Evolutionary conservation across 2,329 filamentous ascomycete species (phyloP).

Genomic region (Talaromyces sp.): DNA sequence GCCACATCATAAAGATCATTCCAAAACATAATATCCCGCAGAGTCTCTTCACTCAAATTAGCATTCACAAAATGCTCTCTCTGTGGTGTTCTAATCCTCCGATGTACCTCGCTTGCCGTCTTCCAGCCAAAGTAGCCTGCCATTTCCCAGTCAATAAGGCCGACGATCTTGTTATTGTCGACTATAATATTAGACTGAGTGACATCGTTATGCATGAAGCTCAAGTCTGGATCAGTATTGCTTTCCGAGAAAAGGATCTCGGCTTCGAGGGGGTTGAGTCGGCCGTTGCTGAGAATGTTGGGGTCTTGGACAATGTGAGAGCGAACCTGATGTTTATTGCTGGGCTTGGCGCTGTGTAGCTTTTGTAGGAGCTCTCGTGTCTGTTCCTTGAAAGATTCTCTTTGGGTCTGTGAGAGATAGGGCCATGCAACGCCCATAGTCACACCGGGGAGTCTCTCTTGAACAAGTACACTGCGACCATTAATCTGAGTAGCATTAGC

Average conservation of each 20-base stretch:
- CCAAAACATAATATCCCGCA: neutral
- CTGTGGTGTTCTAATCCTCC: conserved; percentile 16
- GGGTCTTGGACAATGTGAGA: neutral
- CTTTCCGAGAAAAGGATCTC: neutral
- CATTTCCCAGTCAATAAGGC: neutral
- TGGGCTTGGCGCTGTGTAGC: neutral
- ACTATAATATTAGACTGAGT: neutral
- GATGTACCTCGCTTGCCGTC: conserved; percentile 14
- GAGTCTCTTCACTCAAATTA: conserved; percentile 1
- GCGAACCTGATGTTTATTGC: neutral
- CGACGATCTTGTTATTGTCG: neutral
- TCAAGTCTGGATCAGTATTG: neutral
- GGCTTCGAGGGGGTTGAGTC: neutral
- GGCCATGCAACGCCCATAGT: neutral
- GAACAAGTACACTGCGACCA: neutral
- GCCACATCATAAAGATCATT: neutral
- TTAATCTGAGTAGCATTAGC: neutral
- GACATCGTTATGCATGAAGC: neutral
- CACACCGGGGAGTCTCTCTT: neutral
- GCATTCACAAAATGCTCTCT: conserved; percentile 18
- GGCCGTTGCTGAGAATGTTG: neutral
- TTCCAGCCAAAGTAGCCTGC: neutral
- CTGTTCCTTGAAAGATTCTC: neutral
- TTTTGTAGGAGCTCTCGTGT: neutral
- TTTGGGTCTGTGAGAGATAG: neutral